Evolutionary conservation across 176 grass and related monocot genomes (phyloP).

Genomic region (Oryza meyeriana): DNA sequence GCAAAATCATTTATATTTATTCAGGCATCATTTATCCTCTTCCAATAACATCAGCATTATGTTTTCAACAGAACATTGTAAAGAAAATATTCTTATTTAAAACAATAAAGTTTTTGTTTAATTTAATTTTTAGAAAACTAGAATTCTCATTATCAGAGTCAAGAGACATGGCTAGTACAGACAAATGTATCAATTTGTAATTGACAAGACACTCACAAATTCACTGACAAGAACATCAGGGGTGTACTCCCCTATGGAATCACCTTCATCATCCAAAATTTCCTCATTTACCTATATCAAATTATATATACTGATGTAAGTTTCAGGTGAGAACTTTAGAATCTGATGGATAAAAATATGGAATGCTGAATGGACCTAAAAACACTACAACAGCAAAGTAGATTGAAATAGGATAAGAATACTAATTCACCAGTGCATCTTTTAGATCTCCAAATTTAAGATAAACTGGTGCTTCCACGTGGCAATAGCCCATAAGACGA

Average conservation of each 20-base stretch:
- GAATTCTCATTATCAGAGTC: background rate
- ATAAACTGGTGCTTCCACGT: constrained; percentile 92
- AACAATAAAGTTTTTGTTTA: background rate
- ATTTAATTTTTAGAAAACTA: constrained; percentile 3
- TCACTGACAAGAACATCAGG: constrained; percentile 83
- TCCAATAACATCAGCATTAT: background rate
- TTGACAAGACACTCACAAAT: constrained; percentile 66
- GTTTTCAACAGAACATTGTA: background rate
- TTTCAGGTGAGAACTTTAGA: background rate
- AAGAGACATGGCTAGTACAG: background rate
- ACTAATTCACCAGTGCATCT: constrained; percentile 51
- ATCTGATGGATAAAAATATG: constrained; percentile 12
- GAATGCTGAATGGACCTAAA: background rate
- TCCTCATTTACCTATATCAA: constrained; percentile 52
- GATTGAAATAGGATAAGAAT: background rate
- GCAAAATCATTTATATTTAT: constrained; percentile 19
- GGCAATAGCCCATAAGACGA: constrained; percentile 97
- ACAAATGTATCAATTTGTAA: background rate
- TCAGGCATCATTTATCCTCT: constrained; percentile 8
- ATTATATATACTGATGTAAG: constrained; percentile 10
- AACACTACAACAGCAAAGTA: background rate
- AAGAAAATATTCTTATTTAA: background rate
- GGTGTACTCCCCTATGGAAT: constrained; percentile 82
- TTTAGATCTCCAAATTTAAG: constrained; percentile 68
- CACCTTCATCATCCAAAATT: constrained; percentile 56